phyloP scores from a whole-genome alignment of 306 rosid species.

The Senna siamea region DNA sequence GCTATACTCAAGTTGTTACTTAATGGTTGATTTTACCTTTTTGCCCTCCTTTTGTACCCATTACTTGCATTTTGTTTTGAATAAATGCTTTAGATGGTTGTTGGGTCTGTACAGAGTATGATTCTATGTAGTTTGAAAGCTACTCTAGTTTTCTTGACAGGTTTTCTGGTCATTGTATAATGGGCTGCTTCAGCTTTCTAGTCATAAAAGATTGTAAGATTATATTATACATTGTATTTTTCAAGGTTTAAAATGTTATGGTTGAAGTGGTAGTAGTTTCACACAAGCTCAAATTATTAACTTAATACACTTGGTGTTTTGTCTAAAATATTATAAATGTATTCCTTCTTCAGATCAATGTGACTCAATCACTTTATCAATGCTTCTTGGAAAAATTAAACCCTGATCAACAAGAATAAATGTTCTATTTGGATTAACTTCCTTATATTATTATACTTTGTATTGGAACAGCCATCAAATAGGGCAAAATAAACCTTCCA shows the following conservation, averaged over 20 bases:
- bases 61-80: constrained; percentile 9
- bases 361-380: too few species aligned
- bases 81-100: constrained; percentile 27
- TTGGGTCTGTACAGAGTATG: constrained; percentile 35
- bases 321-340: too few species aligned
- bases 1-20: constrained; percentile 61
- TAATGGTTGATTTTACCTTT: constrained; percentile 42
- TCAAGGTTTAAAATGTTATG: too few species aligned
- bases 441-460: not conserved
- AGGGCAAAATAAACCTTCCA: constrained; percentile 4
- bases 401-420: too few species aligned
- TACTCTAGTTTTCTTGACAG: too few species aligned
- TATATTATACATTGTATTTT: not conserved
- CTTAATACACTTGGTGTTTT: too few species aligned
- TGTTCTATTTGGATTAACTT: too few species aligned
- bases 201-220: not conserved
- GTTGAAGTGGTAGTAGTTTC: too few species aligned
- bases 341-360: too few species aligned
- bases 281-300: too few species aligned
- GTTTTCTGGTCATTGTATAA: not conserved
- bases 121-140: constrained; percentile 36
- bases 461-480: not conserved
- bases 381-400: too few species aligned
- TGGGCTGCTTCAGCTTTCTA: constrained; percentile 3
- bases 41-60: not conserved